Conservation (phyloP, 768 basidiomycete species). For the Leccinum pellstonianum region DNA sequence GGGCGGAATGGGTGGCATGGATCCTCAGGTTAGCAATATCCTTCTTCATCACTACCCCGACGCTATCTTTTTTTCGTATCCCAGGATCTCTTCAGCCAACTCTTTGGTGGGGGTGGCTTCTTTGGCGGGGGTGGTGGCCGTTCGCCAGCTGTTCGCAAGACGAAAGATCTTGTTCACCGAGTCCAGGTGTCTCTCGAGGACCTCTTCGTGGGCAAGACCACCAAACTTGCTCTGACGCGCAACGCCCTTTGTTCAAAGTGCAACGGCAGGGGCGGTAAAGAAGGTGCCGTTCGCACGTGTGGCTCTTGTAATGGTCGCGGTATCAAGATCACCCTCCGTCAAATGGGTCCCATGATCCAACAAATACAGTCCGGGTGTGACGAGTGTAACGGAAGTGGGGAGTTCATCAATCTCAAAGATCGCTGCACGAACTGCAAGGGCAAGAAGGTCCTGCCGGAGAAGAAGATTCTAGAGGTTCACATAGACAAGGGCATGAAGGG, state of each 20-base stretch:
- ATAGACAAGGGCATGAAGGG: conserved; percentile 98
- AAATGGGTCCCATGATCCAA: conserved; percentile 99
- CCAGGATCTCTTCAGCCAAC: conserved; percentile 93
- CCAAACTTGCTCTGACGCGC: conserved; percentile 94
- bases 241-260: conserved; percentile 93
- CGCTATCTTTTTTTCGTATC: neutral
- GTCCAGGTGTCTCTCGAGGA: conserved; percentile 97
- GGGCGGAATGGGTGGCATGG: conserved; percentile 94
- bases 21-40: conserved; percentile 70
- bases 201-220: conserved; percentile 97
- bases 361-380: conserved; percentile 95
- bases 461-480: conserved; percentile 96
- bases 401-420: conserved; percentile 92
- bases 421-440: conserved; percentile 90
- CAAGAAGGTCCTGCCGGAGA: conserved; percentile 91
- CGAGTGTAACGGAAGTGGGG: conserved; percentile 92
- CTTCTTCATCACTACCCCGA: neutral
- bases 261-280: conserved; percentile 96
- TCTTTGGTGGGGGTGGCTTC: conserved; percentile 85
- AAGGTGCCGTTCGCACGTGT: conserved; percentile 88
- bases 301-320: conserved; percentile 82
- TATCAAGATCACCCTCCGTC: conserved; percentile 85
- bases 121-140: conserved; percentile 68
- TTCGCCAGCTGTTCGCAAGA: conserved; percentile 79
- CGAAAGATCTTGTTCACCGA: conserved; percentile 97